phyloP scores from a whole-genome alignment of 169 alveolate genomes.

The Eimeria sp. region DNA sequence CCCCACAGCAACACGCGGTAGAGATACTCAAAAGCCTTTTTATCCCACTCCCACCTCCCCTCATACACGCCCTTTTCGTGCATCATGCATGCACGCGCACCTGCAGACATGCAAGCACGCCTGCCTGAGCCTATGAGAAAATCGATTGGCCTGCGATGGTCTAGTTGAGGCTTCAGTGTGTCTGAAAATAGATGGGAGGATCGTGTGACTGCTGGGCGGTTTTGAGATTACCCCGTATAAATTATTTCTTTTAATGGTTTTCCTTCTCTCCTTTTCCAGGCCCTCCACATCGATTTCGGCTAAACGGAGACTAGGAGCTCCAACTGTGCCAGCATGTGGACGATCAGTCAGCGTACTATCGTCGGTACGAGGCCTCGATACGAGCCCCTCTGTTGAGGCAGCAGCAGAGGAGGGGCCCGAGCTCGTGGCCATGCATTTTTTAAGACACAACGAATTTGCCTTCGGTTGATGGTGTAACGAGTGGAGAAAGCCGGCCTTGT shows the following conservation, averaged over 20 bases:
- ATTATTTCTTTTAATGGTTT: slow-evolving; percentile 13
- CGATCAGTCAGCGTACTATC: neutral
- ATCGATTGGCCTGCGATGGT: neutral
- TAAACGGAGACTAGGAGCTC: neutral
- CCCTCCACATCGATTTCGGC: slow-evolving; percentile 30
- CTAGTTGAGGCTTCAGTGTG: neutral
- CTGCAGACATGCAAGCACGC: neutral
- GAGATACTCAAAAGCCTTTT: neutral
- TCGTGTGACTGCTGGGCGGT: neutral
- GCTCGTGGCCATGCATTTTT: slow-evolving; percentile 1
- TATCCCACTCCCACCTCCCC: neutral
- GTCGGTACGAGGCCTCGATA: neutral
- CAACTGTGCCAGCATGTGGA: neutral
- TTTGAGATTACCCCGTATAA: slow-evolving; percentile 11
- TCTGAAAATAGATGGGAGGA: neutral
- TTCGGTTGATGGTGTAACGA: neutral
- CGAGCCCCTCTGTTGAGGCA: neutral
- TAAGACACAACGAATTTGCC: neutral
- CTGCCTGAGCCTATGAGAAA: neutral
- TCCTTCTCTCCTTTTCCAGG: slow-evolving; percentile 14
- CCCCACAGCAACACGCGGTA: neutral
- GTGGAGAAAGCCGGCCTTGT: neutral
- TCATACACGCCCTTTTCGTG: neutral
- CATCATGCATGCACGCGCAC: neutral
- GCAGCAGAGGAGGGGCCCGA: neutral